phyloP scores from a whole-genome alignment of 768 basidiomycete genomes.

The Suillus subaureus region DNA sequence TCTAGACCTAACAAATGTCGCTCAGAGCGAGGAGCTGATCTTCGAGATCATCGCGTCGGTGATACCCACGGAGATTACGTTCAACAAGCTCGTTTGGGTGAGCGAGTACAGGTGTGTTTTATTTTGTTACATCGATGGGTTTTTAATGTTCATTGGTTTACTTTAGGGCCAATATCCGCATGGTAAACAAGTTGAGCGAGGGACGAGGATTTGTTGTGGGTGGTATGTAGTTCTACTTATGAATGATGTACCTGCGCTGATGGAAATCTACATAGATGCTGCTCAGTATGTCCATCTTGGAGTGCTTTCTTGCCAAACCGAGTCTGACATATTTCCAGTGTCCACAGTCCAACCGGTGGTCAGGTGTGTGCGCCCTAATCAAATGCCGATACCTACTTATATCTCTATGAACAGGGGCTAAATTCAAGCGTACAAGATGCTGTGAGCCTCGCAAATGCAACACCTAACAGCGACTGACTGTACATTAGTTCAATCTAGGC shows the following conservation, averaged over 20 bases:
- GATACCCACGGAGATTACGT: slow-evolving; percentile 23
- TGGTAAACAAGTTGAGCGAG: background rate
- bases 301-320: background rate
- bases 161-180: background rate
- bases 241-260: background rate
- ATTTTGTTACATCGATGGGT: background rate
- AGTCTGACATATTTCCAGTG: background rate
- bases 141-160: background rate
- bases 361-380: background rate
- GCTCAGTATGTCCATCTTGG: background rate
- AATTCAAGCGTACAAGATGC: slow-evolving; percentile 42
- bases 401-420: slow-evolving; percentile 32
- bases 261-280: background rate
- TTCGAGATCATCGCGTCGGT: slow-evolving; percentile 27
- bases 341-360: slow-evolving; percentile 1
- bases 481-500: slow-evolving; percentile 21
- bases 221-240: slow-evolving; percentile 1
- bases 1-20: slow-evolving; percentile 18
- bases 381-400: background rate
- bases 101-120: slow-evolving; percentile 31
- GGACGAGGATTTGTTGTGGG: background rate
- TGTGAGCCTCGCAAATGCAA: slow-evolving; percentile 24
- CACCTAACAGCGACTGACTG: background rate
- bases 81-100: slow-evolving; percentile 27
- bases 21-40: slow-evolving; percentile 27